Base-by-base conservation (phyloP, 495 filamentous ascomycete genomes). In the Aspergillus haitiensis region DNA sequence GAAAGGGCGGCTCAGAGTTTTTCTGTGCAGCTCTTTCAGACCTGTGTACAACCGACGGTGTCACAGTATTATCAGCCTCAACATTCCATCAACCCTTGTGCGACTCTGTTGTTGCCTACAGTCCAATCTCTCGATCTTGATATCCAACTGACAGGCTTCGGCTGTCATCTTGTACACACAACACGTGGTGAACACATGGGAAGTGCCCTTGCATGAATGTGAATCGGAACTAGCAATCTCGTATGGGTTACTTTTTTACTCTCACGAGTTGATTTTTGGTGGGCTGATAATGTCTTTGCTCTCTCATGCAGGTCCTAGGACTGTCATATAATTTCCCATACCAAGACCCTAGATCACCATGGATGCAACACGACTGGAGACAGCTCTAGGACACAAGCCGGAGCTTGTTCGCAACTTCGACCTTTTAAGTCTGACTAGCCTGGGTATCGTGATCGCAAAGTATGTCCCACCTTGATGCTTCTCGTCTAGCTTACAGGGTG, bases 381-480 rank as follows among this genome's bases (percentile, higher is more conserved):
- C 73, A 6, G 74, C 76, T 3, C 53, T 81, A 18, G 78, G 78
- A 0, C 78, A 81, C 45, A 79, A 74, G 47, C 78, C 79, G 56
- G 70, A 70, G 42, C 62, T 81, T 35, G 60, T 60, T 6, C 60
- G 78, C 21, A 73, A 75, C 55, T 80, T 78, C 56, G 68, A 73
- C 12, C 55, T 81, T 11, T 71, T 75, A 53, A 78, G 75, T 56
- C 53, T 79, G 52, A 79, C 77, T 7, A 76, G 75, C 56, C 53
- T 79, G 57, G 77, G 77, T 0, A 78, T 79, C 52, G 66, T 79
- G 48, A 77, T 79, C 55, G 77, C 76, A 8, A 79, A 80, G 75
- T 78, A 44, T 21, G 54, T 64, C 49, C 53, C 47, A 58, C 33
- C 60, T 42, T 5, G 3, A 42, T 12, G 39, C 37, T 40, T 10